These are phyloP conservation scores for Yamadazyma dushanensis DNA, from an alignment of 1,139 yeast species.

Conservation along the genomic window DNA sequence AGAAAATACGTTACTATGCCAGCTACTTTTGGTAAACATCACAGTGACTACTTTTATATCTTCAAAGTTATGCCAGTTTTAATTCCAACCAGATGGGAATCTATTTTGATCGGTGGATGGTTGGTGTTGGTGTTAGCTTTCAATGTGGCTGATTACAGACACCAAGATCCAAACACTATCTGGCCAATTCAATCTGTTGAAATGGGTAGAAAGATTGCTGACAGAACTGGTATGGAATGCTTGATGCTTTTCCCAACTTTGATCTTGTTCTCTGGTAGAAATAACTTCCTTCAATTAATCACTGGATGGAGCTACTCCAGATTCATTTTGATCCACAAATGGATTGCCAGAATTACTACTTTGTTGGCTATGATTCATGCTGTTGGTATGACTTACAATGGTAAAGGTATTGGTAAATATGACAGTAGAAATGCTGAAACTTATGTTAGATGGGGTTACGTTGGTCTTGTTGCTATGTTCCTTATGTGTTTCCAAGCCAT, in stretches of 20 bases:
- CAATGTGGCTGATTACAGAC: constrained; percentile 39
- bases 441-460: constrained; percentile 57
- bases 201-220: constrained; percentile 57
- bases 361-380: constrained; percentile 51
- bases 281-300: constrained; percentile 60
- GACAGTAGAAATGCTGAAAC: constrained; percentile 33
- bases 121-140: constrained; percentile 50
- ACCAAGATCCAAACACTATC: constrained; percentile 34
- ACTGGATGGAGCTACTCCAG: constrained; percentile 69
- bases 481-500: constrained; percentile 49
- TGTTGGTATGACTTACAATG: constrained; percentile 45
- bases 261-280: constrained; percentile 63
- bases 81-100: constrained; percentile 67
- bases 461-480: constrained; percentile 40
- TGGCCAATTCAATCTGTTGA: constrained; percentile 36
- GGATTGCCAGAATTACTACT: constrained; percentile 55
- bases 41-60: constrained; percentile 36
- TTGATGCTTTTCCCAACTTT: constrained; percentile 51
- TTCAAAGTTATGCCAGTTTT: constrained; percentile 32
- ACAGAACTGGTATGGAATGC: constrained; percentile 57
- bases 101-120: constrained; percentile 50
- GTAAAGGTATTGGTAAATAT: constrained; percentile 34
- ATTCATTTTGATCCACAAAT: constrained; percentile 64
- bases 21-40: constrained; percentile 43
- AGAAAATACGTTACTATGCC: constrained; percentile 50